Evolutionary conservation across 208 protist genomes (phyloP), one percentile per base, ranked within the genome.

Genomic region (Trypanosoma caninum): DNA sequence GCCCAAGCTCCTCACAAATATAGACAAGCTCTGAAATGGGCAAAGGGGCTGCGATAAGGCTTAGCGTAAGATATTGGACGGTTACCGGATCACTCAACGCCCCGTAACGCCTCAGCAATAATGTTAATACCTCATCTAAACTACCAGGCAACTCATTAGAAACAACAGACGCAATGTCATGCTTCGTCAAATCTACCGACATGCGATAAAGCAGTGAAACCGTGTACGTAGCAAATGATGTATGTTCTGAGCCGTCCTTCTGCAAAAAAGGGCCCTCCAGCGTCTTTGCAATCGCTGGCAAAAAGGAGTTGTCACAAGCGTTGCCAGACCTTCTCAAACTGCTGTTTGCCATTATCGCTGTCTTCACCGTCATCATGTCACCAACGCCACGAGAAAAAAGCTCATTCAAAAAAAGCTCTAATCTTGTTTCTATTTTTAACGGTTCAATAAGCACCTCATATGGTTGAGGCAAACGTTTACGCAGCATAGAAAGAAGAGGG

Each of bases 1-100:
- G 70, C 9, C 76, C 80, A 23, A 94, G 73, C 44, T 84, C 78
- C 65, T 94, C 88, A 59, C 84, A 91, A 16, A 94, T 72, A 57
- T 74, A 80, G 33, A 83, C 68, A 33, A 94, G 66, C 50, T 92
- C 88, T 25, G 80, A 74, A 13, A 82, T 72, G 6, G 83, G 74
- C 27, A 94, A 64, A 3, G 88, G 78, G 4, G 76, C 46, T 20
- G 75, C 52, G 34, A 68, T 63, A 20, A 92, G 71, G 42, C 76
- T 67, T 18, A 86, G 57, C 10, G 89, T 67, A n/a, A 84, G 41
- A 61, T 74, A 80, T 16, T 76, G 72, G 23, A 92, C 71, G 7
- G 84, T 87, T 9, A 78, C 42, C 13, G 69, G 42, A 28, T 72
- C 65, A 56, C 80, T 41, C 45, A 82, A 68, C 33, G 58, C 48